A percentile compares a stretch with the other conserved stretches of the same genome.
Evolutionary conservation across 148 eudicot species (phyloP).

Genomic region (Polygonum maritimum): DNA sequence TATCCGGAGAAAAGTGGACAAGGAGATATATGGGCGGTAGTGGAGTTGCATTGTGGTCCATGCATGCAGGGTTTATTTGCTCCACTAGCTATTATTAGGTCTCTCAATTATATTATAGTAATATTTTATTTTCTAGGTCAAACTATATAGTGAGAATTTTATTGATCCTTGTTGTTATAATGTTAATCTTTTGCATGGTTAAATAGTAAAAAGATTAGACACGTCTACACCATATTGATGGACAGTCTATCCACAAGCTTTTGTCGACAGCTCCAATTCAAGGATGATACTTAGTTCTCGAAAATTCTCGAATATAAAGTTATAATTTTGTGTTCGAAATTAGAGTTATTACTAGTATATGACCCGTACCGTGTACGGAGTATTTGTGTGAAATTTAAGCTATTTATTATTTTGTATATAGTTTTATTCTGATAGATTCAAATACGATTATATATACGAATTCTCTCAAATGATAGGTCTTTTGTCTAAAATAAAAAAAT

Average conservation of each 20-base stretch:
- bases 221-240: not conserved
- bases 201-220: not conserved
- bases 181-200: not conserved
- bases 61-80: constrained; percentile 6
- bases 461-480: too few relatives aligned
- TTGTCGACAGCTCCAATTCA: not conserved
- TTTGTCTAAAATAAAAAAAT: too few relatives aligned
- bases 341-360: too few relatives aligned
- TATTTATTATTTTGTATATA: too few relatives aligned
- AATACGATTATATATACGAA: too few relatives aligned
- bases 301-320: too few relatives aligned
- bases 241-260: not conserved
- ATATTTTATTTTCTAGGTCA: not conserved
- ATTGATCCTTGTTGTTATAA: not conserved
- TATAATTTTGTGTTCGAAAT: too few relatives aligned
- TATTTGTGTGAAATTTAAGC: too few relatives aligned
- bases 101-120: not conserved
- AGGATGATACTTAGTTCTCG: too few relatives aligned
- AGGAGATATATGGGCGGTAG: not conserved
- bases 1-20: not conserved
- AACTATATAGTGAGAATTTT: not conserved
- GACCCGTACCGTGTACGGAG: too few relatives aligned
- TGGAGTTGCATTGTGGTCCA: constrained; percentile 5
- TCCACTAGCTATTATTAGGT: not conserved
- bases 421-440: too few relatives aligned